Evolutionary conservation across 805 yeast genomes (phyloP), one percentile per base, ranked within the genome.

Genomic region (Hemisphaericaspora nanyangensis): DNA sequence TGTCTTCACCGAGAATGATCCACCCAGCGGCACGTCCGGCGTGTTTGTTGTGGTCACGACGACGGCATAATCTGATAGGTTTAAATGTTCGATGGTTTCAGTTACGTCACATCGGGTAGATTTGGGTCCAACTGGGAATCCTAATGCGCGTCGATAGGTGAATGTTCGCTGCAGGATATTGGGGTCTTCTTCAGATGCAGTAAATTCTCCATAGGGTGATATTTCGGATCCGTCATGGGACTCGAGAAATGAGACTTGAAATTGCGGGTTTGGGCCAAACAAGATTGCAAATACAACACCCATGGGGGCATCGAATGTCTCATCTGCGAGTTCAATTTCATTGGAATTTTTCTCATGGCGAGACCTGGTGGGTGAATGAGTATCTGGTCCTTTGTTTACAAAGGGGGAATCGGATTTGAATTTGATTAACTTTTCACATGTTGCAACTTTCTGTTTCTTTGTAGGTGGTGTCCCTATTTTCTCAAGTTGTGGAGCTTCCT

Each of bases 11-110:
- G 75, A 70, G 58, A 93, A 93, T 1, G 85, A 74, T 31, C 74
- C 74, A 4, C 99, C 99, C 51, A 90, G 84, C 0, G 99, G 99
- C 12, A 93, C 98, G 54, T 88, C 93, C 0, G 99, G 99, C 0
- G 99, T 90, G 29, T 65, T 68, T 0, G 91, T 79, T 2, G 76
- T 68, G 30, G 81, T 78, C 2, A 79, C 62, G 2, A 88, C 79
- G 42, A 79, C 73, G 25, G 87, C 75, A 47, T 72, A 72, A 13
- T 70, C 67, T 5, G 74, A 64, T 37, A 69, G 66, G 51, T 85
- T 83, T 50, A 72, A 61, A 33, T 72, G 61, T 31, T 79, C 76
- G 16, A 85, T 68, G 0, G 70, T 64, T 49, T 89, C 96, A 3
- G 59, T 61, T 5, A 68, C 70, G 24, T 79, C 77, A 56, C 95